phyloP scores from a whole-genome alignment of 202 grass and related monocot genomes.

The Setaria italica region DNA sequence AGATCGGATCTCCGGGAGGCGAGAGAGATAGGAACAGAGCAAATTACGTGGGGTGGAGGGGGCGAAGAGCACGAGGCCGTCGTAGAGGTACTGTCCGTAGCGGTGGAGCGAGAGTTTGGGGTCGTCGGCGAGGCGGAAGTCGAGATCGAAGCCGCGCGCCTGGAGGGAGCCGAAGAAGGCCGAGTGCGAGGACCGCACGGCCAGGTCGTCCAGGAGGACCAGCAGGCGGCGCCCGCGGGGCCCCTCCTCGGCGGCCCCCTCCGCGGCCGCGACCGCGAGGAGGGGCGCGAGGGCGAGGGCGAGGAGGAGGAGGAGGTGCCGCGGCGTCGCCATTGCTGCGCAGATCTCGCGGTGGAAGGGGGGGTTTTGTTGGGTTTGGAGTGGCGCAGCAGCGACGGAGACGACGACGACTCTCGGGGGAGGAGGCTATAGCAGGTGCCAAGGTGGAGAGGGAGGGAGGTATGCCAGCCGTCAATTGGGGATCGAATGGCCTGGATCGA shows the following conservation, averaged over 20 bases:
- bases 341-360: conserved; percentile 48
- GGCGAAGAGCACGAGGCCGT: conserved; percentile 92
- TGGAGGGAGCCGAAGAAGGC: conserved; percentile 82
- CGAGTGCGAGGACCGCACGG: conserved; percentile 89
- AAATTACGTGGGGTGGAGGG: conserved; percentile 74
- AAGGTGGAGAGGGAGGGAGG: background rate
- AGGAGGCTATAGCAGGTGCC: background rate
- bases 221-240: conserved; percentile 77
- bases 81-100: conserved; percentile 98
- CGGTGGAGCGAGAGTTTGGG: conserved; percentile 84
- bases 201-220: conserved; percentile 90
- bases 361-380: conserved; percentile 39
- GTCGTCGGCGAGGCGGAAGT: conserved; percentile 93
- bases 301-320: conserved; percentile 34
- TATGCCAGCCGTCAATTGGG: background rate
- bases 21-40: background rate
- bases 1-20: conserved; percentile 42
- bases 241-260: conserved; percentile 31
- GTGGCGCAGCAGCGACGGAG: conserved; percentile 11
- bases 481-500: conserved; percentile 14
- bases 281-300: background rate
- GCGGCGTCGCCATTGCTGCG: conserved; percentile 66
- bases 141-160: conserved; percentile 83
- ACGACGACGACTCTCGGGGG: conserved; percentile 20
- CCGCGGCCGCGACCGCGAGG: conserved; percentile 11